Conservation (phyloP, 495 filamentous ascomycete species). For the Hyaloscypha hepaticicola region DNA sequence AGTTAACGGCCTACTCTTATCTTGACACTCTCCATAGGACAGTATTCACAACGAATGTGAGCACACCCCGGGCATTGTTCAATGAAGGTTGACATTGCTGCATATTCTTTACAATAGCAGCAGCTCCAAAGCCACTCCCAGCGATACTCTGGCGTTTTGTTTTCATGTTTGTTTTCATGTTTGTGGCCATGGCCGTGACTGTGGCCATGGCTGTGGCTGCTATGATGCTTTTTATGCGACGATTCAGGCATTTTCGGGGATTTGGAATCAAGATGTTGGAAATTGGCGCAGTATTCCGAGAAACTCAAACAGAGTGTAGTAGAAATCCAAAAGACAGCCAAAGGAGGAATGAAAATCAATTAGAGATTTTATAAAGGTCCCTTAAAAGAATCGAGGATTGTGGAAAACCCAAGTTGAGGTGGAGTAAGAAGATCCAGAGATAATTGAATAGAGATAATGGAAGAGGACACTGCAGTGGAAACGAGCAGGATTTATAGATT, state of each 20-base stretch:
- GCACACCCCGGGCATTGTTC: not conserved
- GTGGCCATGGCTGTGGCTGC: not conserved
- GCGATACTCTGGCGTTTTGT: not conserved
- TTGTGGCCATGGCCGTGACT: not conserved
- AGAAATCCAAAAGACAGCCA: slow-evolving; percentile 6
- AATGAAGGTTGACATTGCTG: not conserved
- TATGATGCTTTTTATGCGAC: not conserved
- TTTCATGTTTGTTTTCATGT: not conserved
- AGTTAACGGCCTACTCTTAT: not conserved
- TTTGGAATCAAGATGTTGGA: no score
- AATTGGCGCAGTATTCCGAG: no score
- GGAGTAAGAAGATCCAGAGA: no score
- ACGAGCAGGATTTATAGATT: no score
- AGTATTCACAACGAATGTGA: not conserved
- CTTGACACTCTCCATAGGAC: not conserved
- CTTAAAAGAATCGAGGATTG: not conserved
- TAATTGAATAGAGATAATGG: no score
- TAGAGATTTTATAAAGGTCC: not conserved
- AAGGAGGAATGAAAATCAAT: not conserved
- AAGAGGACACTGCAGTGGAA: no score
- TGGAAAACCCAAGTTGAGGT: no score
- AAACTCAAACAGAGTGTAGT: no score
- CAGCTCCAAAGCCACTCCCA: not conserved
- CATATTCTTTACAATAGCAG: not conserved
- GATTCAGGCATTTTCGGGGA: not conserved